Evolutionary conservation across 495 filamentous ascomycete species (phyloP).

Genomic region (Penicillium coprophilum): DNA sequence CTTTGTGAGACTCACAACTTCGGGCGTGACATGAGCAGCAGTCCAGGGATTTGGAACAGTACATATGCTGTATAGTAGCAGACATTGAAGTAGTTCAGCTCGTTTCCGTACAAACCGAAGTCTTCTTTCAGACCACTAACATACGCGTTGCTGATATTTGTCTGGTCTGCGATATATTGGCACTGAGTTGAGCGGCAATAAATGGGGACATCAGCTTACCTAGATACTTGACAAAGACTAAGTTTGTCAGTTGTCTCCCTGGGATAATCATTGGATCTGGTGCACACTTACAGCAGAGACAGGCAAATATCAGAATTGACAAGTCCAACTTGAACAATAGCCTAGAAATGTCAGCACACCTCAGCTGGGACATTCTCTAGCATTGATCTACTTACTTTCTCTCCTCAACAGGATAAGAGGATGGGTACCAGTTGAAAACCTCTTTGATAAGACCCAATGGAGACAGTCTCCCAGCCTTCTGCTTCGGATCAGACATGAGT

Average conservation of each 20-base stretch:
- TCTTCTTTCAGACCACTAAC: conserved; percentile 62
- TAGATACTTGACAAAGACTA: conserved; percentile 40
- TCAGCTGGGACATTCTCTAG: not conserved
- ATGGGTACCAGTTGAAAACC: conserved; percentile 52
- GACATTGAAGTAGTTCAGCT: conserved; percentile 48
- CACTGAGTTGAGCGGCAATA: not conserved
- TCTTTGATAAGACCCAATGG: conserved; percentile 41
- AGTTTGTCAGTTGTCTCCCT: conserved; percentile 5
- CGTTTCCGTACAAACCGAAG: conserved; percentile 54
- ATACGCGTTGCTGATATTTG: conserved; percentile 53
- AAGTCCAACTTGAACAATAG: conserved; percentile 36
- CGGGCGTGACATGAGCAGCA: conserved; percentile 39
- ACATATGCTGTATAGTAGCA: conserved; percentile 43
- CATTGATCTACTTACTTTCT: conserved; percentile 31
- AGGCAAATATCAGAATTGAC: conserved; percentile 37
- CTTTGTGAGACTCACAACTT: conserved; percentile 24
- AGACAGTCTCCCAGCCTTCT: conserved; percentile 19
- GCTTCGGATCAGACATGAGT: conserved; percentile 25
- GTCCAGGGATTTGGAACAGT: conserved; percentile 39
- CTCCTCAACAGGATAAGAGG: conserved; percentile 41
- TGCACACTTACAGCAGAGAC: conserved; percentile 40
- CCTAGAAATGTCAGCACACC: conserved; percentile 13
- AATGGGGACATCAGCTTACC: conserved; percentile 13
- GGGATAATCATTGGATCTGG: not conserved
- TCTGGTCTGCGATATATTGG: conserved; percentile 34